phyloP scores from a whole-genome alignment of 768 basidiomycete genomes.

The Calvatia gigantea region DNA sequence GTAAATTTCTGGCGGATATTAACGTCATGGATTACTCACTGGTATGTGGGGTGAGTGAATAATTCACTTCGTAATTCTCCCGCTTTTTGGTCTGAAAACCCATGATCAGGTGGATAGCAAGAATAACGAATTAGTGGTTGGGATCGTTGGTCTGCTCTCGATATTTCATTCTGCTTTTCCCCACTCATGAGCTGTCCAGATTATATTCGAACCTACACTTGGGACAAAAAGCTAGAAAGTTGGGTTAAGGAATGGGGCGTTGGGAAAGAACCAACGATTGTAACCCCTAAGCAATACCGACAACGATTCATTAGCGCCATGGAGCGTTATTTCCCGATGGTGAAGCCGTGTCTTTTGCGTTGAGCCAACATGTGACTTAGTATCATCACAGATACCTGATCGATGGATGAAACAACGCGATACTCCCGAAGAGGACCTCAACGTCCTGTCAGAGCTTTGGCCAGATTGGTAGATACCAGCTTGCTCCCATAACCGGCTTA shows the following conservation, averaged over 20 bases:
- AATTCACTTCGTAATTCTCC: background rate
- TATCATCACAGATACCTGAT: slow-evolving; percentile 63
- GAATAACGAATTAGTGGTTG: slow-evolving; percentile 89
- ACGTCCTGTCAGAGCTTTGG: slow-evolving; percentile 54
- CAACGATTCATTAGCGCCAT: slow-evolving; percentile 83
- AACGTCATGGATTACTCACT: slow-evolving; percentile 99
- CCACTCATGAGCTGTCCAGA: slow-evolving; percentile 51
- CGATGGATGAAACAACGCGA: slow-evolving; percentile 90
- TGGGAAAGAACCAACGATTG: slow-evolving; percentile 89
- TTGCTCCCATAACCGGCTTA: background rate
- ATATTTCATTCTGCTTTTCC: background rate
- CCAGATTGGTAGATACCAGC: slow-evolving; percentile 52
- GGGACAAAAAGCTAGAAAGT: slow-evolving; percentile 98
- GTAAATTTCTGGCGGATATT: slow-evolving; percentile 88
- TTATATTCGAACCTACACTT: slow-evolving; percentile 93
- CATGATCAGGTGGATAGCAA: slow-evolving; percentile 72
- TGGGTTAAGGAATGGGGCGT: slow-evolving; percentile 95
- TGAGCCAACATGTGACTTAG: slow-evolving; percentile 10
- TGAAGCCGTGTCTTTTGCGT: slow-evolving; percentile 29
- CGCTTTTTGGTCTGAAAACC: background rate
- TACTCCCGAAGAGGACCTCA: slow-evolving; percentile 70
- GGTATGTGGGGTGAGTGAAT: slow-evolving; percentile 63
- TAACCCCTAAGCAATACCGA: slow-evolving; percentile 93
- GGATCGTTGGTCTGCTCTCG: slow-evolving; percentile 76
- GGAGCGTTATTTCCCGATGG: slow-evolving; percentile 88